Percentiles rank a stretch among this genome's conserved stretches.
phyloP scores from a whole-genome alignment of 2,329 filamentous ascomycete genomes.

The Fusarium cyanostomum region DNA sequence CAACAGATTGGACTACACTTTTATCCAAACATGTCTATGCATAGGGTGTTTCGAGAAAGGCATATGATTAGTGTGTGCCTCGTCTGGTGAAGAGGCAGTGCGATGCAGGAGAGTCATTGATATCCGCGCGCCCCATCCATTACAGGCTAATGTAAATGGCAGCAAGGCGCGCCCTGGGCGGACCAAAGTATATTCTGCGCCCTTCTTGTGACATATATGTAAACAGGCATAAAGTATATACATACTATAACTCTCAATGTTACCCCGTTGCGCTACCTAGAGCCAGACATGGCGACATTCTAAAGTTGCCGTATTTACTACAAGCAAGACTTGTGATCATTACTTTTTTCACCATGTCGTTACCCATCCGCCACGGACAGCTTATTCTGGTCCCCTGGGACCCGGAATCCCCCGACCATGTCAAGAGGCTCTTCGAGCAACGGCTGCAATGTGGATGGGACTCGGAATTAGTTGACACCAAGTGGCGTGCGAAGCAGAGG shows the following conservation, averaged over 20 bases:
- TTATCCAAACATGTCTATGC: too few species aligned
- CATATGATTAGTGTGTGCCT: too few species aligned
- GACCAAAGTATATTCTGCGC: background rate
- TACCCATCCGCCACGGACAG: constrained; percentile 1
- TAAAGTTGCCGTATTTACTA: too few species aligned
- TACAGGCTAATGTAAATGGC: background rate
- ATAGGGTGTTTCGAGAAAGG: too few species aligned
- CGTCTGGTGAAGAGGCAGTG: too few species aligned
- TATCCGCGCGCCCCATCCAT: background rate
- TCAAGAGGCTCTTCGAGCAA: constrained; percentile 22
- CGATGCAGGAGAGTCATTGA: background rate
- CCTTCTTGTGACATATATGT: background rate
- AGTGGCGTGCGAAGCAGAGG: constrained; percentile 30
- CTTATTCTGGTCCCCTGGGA: constrained; percentile 40
- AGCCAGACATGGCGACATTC: too few species aligned
- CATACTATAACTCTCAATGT: too few species aligned
- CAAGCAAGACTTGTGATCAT: too few species aligned
- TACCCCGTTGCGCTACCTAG: too few species aligned
- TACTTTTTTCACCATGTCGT: constrained; percentile 3
- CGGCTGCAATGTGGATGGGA: constrained; percentile 39
- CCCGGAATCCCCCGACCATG: constrained; percentile 27
- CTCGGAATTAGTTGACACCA: constrained; percentile 11
- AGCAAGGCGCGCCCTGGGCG: background rate
- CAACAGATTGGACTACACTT: too few species aligned
- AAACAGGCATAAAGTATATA: too few species aligned